A percentile compares a stretch with the other conserved stretches of the same genome.
Conservation (phyloP, 768 basidiomycete genomes). For the Guyanaporus albipodus region DNA sequence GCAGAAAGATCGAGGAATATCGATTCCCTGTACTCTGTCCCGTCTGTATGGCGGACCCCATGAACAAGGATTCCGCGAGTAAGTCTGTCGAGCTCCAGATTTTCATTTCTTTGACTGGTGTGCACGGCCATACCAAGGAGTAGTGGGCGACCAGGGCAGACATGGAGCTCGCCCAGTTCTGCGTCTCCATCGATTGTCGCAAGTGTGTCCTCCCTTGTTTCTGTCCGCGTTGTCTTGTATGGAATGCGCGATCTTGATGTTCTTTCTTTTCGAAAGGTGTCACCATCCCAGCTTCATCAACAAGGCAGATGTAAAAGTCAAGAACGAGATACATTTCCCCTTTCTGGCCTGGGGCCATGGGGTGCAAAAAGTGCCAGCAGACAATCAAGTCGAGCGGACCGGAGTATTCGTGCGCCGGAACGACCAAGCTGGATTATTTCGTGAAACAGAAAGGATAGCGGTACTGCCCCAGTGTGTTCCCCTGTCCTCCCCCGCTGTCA, state of each 20-base stretch:
- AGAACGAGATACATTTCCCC: slow-evolving; percentile 47
- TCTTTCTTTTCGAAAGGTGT: slow-evolving; percentile 40
- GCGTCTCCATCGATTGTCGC: slow-evolving; percentile 43
- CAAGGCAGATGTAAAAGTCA: slow-evolving; percentile 40
- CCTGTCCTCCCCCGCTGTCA: no score
- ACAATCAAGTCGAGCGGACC: slow-evolving; percentile 31
- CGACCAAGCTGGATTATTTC: slow-evolving; percentile 47
- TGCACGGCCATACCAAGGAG: slow-evolving; percentile 37
- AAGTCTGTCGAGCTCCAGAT: not conserved
- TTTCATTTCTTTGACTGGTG: not conserved
- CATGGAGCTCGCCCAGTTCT: slow-evolving; percentile 43
- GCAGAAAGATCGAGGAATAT: slow-evolving; percentile 47
- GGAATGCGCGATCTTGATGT: no score
- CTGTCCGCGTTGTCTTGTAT: not conserved
- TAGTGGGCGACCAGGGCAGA: slow-evolving; percentile 43
- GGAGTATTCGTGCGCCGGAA: slow-evolving; percentile 55
- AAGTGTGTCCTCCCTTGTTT: slow-evolving; percentile 35
- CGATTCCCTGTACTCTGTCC: slow-evolving; percentile 62
- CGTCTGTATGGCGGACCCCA: slow-evolving; percentile 40
- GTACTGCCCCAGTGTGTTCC: slow-evolving; percentile 50
- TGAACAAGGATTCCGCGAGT: slow-evolving; percentile 30
- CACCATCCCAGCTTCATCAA: slow-evolving; percentile 47
- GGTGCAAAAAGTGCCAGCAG: slow-evolving; percentile 61
- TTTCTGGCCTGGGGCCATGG: slow-evolving; percentile 45
- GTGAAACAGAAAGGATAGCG: slow-evolving; percentile 57